Conservation (phyloP, 805 yeast genomes). For the Sugiyamaella boreocaroliniensis region DNA sequence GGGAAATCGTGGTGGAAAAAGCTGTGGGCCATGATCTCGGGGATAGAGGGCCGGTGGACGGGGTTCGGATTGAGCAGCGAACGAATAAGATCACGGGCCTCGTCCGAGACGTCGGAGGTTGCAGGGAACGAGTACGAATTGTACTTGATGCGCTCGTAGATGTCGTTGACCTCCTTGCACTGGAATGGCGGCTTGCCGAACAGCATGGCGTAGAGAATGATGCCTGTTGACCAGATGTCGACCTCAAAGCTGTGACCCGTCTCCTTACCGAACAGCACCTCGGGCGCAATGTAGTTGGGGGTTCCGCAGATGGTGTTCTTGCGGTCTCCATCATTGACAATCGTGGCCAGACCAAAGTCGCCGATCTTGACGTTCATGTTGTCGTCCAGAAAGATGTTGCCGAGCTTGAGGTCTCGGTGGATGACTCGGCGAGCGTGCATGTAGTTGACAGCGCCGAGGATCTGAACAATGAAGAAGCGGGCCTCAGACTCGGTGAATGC, state of each 20-base stretch:
- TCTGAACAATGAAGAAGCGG: constrained; percentile 81
- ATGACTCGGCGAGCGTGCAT: constrained; percentile 88
- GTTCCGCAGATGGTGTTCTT: constrained; percentile 97
- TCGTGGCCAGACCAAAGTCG: constrained; percentile 97
- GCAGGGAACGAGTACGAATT: constrained; percentile 80
- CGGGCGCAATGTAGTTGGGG: constrained; percentile 98
- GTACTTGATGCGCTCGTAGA: constrained; percentile 83
- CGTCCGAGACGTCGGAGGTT: constrained; percentile 53
- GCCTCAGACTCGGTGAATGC: constrained; percentile 88
- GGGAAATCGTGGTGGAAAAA: constrained; percentile 84
- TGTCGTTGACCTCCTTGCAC: constrained; percentile 85
- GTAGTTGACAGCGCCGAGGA: constrained; percentile 88
- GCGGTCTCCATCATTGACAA: constrained; percentile 66
- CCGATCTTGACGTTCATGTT: constrained; percentile 94
- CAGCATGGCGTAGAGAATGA: constrained; percentile 88
- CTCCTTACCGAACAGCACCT: constrained; percentile 77
- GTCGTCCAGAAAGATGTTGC: constrained; percentile 90
- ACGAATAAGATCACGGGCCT: constrained; percentile 65
- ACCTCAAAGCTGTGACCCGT: constrained; percentile 92
- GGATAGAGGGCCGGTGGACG: constrained; percentile 67
- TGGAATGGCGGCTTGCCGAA: constrained; percentile 98
- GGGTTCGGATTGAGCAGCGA: constrained; percentile 77
- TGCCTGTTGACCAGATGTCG: constrained; percentile 97
- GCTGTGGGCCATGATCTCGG: constrained; percentile 69
- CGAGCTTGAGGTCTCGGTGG: constrained; percentile 93